A percentile compares a stretch with the other conserved stretches of the same genome.
phyloP scores from a whole-genome alignment of 257 asterid species.

The Orobanche coerulescens region DNA sequence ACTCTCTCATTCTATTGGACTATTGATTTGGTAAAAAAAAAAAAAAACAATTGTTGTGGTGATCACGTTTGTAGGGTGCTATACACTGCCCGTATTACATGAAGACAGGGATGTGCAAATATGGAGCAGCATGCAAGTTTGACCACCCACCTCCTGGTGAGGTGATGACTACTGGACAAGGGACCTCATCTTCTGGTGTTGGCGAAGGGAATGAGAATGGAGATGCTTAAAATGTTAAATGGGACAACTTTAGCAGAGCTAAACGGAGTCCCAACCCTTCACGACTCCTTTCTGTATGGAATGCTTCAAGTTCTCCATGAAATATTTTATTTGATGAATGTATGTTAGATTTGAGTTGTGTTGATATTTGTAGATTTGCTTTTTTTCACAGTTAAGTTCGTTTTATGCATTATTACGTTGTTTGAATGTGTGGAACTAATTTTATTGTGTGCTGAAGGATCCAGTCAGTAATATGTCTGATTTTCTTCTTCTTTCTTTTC shows the following conservation, averaged over 20 bases:
- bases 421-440: too few species aligned
- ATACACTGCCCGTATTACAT: constrained; percentile 86
- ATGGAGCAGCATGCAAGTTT: constrained; percentile 77
- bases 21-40: constrained; percentile 9
- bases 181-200: constrained; percentile 28
- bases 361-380: not conserved
- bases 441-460: too few species aligned
- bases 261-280: not conserved
- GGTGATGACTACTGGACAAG: constrained; percentile 53
- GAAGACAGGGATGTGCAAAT: constrained; percentile 96
- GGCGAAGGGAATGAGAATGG: constrained; percentile 33
- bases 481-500: too few species aligned
- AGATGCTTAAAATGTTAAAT: constrained; percentile 19
- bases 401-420: not conserved
- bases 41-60: constrained; percentile 2
- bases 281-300: not conserved
- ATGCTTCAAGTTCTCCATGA: not conserved
- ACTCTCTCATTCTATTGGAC: not conserved
- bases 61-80: constrained; percentile 52
- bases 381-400: not conserved
- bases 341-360: not conserved
- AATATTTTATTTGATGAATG: constrained; percentile 6
- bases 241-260: constrained; percentile 8
- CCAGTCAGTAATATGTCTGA: too few species aligned
- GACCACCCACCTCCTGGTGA: constrained; percentile 96